phyloP scores from a whole-genome alignment of 768 basidiomycete genomes.

The Trametes coccinea region DNA sequence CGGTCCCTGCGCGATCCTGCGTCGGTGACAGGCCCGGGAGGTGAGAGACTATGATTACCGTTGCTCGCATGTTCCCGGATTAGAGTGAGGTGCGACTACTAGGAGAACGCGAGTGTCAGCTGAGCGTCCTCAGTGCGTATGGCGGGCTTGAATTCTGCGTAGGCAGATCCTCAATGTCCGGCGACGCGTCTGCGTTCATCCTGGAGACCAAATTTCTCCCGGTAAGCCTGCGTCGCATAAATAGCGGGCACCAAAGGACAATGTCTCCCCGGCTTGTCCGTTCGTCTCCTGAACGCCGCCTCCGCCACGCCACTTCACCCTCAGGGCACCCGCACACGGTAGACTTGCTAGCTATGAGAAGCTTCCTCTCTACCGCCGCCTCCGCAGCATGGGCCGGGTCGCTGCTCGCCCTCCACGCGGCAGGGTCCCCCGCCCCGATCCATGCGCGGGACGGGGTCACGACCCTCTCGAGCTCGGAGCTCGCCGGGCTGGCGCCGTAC shows the following conservation, averaged over 20 bases:
- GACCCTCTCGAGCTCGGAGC: constrained; percentile 31
- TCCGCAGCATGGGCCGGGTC: neutral
- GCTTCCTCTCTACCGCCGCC: constrained; percentile 12
- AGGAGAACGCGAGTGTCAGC: constrained; percentile 4
- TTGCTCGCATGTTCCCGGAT: neutral
- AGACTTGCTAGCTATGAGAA: constrained; percentile 10
- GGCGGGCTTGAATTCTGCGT: no score
- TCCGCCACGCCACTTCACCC: neutral
- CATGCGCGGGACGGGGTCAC: constrained; percentile 21
- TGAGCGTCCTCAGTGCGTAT: neutral
- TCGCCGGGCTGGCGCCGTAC: constrained; percentile 45
- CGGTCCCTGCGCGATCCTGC: neutral
- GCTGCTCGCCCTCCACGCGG: neutral
- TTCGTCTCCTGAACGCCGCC: neutral
- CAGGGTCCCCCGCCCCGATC: constrained; percentile 2
- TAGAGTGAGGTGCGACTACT: neutral
- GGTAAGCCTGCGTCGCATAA: neutral
- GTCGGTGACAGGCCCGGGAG: neutral
- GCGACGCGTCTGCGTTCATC: no score
- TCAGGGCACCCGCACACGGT: neutral
- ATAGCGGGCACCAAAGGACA: neutral
- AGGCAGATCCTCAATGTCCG: no score
- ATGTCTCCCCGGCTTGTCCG: neutral
- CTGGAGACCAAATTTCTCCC: no score
- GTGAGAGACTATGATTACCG: neutral